Conservation (phyloP, 2,329 filamentous ascomycete species). For the Cercospora sp. region DNA sequence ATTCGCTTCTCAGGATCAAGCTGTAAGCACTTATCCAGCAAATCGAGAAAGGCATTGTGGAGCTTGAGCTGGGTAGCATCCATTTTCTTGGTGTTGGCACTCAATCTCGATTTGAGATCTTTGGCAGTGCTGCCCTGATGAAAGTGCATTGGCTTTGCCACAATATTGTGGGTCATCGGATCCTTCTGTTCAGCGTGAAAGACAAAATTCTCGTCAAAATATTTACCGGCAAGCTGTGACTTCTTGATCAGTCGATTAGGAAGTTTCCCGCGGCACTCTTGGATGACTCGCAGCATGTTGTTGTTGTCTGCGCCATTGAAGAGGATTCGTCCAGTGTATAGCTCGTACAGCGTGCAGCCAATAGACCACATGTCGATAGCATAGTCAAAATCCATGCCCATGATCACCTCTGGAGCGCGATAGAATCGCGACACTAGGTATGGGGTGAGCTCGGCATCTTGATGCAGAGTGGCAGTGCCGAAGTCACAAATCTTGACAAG, state of each 20-base stretch:
- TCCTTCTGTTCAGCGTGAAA: slow-evolving; percentile 85
- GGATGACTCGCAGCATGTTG: slow-evolving; percentile 94
- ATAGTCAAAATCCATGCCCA: slow-evolving; percentile 94
- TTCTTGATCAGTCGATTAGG: slow-evolving; percentile 85
- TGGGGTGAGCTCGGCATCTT: slow-evolving; percentile 88
- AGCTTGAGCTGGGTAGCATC: slow-evolving; percentile 73
- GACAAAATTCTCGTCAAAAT: slow-evolving; percentile 69
- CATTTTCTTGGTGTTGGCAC: slow-evolving; percentile 67
- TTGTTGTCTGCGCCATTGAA: slow-evolving; percentile 97
- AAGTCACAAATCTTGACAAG: slow-evolving; percentile 93
- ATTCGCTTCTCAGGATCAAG: slow-evolving; percentile 92
- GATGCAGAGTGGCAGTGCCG: slow-evolving; percentile 89
- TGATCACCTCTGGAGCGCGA: slow-evolving; percentile 91
- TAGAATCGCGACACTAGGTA: slow-evolving; percentile 98
- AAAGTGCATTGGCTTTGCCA: slow-evolving; percentile 66
- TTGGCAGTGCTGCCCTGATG: slow-evolving; percentile 61
- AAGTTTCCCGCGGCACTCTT: slow-evolving; percentile 92
- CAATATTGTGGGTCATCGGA: slow-evolving; percentile 80
- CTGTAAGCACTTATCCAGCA: slow-evolving; percentile 83
- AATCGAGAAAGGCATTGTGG: slow-evolving; percentile 78
- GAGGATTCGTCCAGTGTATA: slow-evolving; percentile 96
- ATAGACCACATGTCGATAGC: slow-evolving; percentile 97
- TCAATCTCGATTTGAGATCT: slow-evolving; percentile 78
- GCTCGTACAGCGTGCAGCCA: slow-evolving; percentile 92
- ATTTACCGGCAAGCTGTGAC: slow-evolving; percentile 70